Conservation (phyloP, 805 yeast species). For the Kazachstania martiniae region DNA sequence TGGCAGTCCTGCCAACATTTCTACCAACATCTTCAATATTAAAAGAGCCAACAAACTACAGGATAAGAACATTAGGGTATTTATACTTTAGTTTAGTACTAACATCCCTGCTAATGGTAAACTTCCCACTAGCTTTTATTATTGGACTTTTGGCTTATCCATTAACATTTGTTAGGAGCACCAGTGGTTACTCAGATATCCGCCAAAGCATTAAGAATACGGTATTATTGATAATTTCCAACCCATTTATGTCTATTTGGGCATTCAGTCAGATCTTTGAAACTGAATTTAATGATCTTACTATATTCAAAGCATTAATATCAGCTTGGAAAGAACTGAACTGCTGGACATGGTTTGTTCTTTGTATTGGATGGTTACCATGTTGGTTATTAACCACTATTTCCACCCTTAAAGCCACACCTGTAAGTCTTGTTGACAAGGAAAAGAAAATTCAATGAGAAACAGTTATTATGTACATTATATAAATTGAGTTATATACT, state of each 20-base stretch:
- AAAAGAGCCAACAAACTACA: constrained; percentile 15
- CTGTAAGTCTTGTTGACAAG: not conserved
- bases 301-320: constrained; percentile 41
- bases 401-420: constrained; percentile 10
- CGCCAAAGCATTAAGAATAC: constrained; percentile 18
- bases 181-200: constrained; percentile 2
- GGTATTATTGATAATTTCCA: constrained; percentile 33
- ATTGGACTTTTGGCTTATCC: constrained; percentile 71
- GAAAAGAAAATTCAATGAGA: constrained; percentile 1
- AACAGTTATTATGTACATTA: too few relatives aligned
- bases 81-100: constrained; percentile 57
- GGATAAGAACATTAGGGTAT: constrained; percentile 37
- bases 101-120: constrained; percentile 65
- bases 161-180: constrained; percentile 41
- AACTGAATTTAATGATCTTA: constrained; percentile 27
- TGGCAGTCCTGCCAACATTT: constrained; percentile 14
- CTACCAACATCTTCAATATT: constrained; percentile 8
- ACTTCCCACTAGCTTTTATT: constrained; percentile 69
- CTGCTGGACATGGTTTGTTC: constrained; percentile 77
- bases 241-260: constrained; percentile 39
- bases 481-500: not conserved
- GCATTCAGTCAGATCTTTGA: constrained; percentile 24
- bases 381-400: constrained; percentile 47
- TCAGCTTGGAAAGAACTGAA: constrained; percentile 58
- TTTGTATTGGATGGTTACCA: constrained; percentile 73